phyloP scores from a whole-genome alignment of 2,329 filamentous ascomycete genomes.

The Nothopassalora personata region DNA sequence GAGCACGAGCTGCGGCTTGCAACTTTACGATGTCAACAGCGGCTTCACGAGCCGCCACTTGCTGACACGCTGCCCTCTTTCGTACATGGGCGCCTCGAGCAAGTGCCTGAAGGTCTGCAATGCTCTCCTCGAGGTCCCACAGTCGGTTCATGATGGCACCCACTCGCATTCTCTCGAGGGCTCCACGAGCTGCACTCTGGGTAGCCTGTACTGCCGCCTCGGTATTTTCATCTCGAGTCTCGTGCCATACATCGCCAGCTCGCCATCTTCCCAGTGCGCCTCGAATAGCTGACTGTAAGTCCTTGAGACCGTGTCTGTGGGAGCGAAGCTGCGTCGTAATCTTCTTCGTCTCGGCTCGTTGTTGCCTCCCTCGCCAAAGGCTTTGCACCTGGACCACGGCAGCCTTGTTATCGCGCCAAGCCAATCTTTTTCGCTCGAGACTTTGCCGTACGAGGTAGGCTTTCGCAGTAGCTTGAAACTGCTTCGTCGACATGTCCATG shows the following conservation, averaged over 20 bases:
- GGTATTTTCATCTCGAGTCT: conserved; percentile 29
- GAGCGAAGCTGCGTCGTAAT: conserved; percentile 44
- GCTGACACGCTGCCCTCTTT: conserved; percentile 57
- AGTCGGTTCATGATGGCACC: conserved; percentile 79
- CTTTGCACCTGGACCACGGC: conserved; percentile 78
- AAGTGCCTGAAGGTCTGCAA: conserved; percentile 76
- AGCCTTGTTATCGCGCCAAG: conserved; percentile 62
- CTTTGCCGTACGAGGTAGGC: conserved; percentile 68
- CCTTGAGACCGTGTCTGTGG: conserved; percentile 42
- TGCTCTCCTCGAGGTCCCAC: conserved; percentile 74
- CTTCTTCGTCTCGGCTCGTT: conserved; percentile 41
- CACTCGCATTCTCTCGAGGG: conserved; percentile 68
- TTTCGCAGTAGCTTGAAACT: conserved; percentile 72
- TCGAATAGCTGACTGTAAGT: conserved; percentile 41
- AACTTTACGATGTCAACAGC: conserved; percentile 53
- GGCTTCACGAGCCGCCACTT: conserved; percentile 48
- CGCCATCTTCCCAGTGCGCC: conserved; percentile 50
- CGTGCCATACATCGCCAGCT: conserved; percentile 48
- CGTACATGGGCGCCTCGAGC: conserved; percentile 47
- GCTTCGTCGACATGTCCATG: conserved; percentile 75
- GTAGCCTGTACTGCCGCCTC: conserved; percentile 34
- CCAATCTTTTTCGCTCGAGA: conserved; percentile 57
- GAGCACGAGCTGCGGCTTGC: conserved; percentile 57
- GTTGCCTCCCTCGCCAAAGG: conserved; percentile 63
- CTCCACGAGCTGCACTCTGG: conserved; percentile 55